Conservation (phyloP, 129 eudicot genomes). For the Erigeron canadensis region DNA sequence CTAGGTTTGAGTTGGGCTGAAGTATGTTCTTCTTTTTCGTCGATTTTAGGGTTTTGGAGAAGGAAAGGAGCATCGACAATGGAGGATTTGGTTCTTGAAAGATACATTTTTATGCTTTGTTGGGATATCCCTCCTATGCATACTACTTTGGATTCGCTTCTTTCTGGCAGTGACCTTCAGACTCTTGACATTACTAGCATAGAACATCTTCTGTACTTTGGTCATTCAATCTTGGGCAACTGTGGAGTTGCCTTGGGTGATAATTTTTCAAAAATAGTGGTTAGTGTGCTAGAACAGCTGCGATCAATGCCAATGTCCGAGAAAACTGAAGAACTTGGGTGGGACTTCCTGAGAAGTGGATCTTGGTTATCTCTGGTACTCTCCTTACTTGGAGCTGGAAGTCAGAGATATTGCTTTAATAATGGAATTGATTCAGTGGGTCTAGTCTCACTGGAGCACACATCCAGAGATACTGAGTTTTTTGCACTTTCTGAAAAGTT, state of each 20-base stretch:
- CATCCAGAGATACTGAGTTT: constrained; percentile 53
- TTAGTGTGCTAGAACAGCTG: constrained; percentile 61
- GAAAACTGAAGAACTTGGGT: constrained; percentile 51
- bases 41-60: constrained; percentile 75
- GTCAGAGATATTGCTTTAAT: constrained; percentile 35
- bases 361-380: constrained; percentile 79
- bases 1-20: constrained; percentile 58
- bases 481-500: constrained; percentile 48
- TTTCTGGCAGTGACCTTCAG: constrained; percentile 35
- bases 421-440: constrained; percentile 38
- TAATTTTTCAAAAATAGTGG: constrained; percentile 39
- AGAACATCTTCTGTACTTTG: constrained; percentile 54
- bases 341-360: constrained; percentile 74
- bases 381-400: constrained; percentile 57
- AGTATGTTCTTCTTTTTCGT: constrained; percentile 54
- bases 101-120: constrained; percentile 84
- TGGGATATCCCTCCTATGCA: constrained; percentile 73
- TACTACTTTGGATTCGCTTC: constrained; percentile 35
- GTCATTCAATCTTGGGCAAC: constrained; percentile 56
- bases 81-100: constrained; percentile 78
- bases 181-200: constrained; percentile 44
- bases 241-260: constrained; percentile 23
- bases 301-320: constrained; percentile 41
- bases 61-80: constrained; percentile 58
- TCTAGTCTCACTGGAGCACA: constrained; percentile 33